Percentiles rank a stretch among this genome's conserved stretches.
Conservation (phyloP, 179 eudicot genomes). For the Beta lomatogona region DNA sequence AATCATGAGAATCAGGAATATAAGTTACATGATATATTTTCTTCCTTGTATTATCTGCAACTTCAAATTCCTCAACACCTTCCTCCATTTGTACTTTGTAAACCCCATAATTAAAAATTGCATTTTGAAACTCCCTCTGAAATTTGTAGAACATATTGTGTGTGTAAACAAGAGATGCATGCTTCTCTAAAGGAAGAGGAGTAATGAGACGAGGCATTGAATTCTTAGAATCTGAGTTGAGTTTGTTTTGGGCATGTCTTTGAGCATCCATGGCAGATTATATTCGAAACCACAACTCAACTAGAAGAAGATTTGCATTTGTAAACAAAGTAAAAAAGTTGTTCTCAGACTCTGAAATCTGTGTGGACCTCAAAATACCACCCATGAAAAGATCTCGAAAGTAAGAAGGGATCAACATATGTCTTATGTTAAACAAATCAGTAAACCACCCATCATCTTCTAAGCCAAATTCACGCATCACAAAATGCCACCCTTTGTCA, state of each 20-base stretch:
- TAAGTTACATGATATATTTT: background rate
- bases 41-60: background rate
- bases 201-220: too few relatives aligned
- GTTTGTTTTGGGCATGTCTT: background rate
- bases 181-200: background rate
- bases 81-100: too few relatives aligned
- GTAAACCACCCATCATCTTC: background rate
- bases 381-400: too few relatives aligned
- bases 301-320: background rate
- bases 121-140: too few relatives aligned
- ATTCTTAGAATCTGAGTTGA: background rate
- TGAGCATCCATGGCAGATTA: background rate
- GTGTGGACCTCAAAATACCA: too few relatives aligned
- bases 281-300: background rate
- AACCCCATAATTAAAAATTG: background rate
- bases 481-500: too few relatives aligned
- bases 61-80: too few relatives aligned
- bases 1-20: background rate
- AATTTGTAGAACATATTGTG: background rate
- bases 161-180: background rate
- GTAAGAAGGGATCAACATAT: too few relatives aligned
- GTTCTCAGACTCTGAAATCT: too few relatives aligned
- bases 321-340: too few relatives aligned
- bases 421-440: background rate
- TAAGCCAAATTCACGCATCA: background rate